Base-by-base conservation (phyloP, 2,329 filamentous ascomycete genomes). In the Aspergillus carbonarius region DNA sequence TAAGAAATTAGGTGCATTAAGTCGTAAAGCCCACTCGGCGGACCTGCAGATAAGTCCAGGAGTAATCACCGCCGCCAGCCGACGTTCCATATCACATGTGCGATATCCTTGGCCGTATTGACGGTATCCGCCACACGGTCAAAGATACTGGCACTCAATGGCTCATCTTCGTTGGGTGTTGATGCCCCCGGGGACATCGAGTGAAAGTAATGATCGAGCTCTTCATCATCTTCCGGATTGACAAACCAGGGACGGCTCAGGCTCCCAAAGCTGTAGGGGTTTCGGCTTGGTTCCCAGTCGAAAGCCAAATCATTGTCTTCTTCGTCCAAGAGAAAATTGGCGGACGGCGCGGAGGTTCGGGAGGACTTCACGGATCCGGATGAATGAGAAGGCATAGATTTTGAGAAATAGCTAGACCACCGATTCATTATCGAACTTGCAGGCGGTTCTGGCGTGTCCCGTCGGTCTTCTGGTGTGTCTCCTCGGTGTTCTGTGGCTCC, bases 111-210 rank as follows among this genome's bases (percentile, higher is more conserved):
- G 37, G 85, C 85, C 1, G 85, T 88, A 68, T 88, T 87, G 60
- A 87, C 82, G 5, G 90, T 93, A 76, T 96, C 90, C 72, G 93
- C 86, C 51, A 96, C 87, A 68, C 88, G 87, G 60, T 90, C 89
- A 70, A 96, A 84, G 56, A 96, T 82, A 48, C 89, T 88, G 53
- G 83, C 80, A 68, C 79, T 85, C 60, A 82, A 75, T 7, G 78
- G 75, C 63, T 92, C 90, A 66, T 92, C 89, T 66, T 92, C 90
- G 66, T 88, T 89, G 7, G 92, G 91, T 89, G 96, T 93, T 68
- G 96, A 89, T 91, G 96, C 96, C 66, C 92, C 92, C 39, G 91
- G 95, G 52, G 87, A 82, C 18, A 91, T 96, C 65, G 92, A 84
- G 62, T 88, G 86, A 81, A 96, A 88, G 54, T 88, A 87, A 17